Evolutionary conservation across 2,329 filamentous ascomycete species (phyloP), one percentile per base, ranked within the genome.

Genomic region (Xylaria sp.): DNA sequence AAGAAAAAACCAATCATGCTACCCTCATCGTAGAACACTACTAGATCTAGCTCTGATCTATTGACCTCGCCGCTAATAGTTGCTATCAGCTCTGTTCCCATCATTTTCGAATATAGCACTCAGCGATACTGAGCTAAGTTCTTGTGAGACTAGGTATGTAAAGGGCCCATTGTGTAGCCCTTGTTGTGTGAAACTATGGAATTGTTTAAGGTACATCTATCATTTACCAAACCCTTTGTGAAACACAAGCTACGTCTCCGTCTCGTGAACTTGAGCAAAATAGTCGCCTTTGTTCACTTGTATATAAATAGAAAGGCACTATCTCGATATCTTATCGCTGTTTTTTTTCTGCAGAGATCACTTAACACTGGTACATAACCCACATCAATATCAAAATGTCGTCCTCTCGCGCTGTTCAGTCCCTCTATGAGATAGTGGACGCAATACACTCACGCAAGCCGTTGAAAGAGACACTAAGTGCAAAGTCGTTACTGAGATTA

Each of bases 371-470:
- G 17, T 48, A 46, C 26, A 17, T 9, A 33, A 40, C 2, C 46
- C 23, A 63, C 15, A 63, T 31, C 17, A 64, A 42, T 31, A 64
- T 49, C 42, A 64, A 58, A 51, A 64, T 64, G 61, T 5, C 61
- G 33, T 15, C 59, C 33, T 61, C 46, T 20, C 28, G 7, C 23
- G 59, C 40, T n/a, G 33, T 61, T 9, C 44, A 51, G 33, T 61
- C 44, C 6, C 59, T 61, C 6, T 51, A 61, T 36, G 59, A 26
- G 13, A 51, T 49, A 36, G 59, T n/a, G 6, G 59, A 61, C 23
- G 28, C 11, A 2, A 51, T 9, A 23, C 5, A 48, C 7, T 59
- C 57, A 36, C 17, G 57, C 11, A 36, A 13, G 26, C 26, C 26
- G 9, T 6, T 28, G n/a, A 26, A 33, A 36, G n/a, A 36, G 48